Base-by-base conservation (phyloP, 2,329 filamentous ascomycete species). In the Ceratocystis variospora region DNA sequence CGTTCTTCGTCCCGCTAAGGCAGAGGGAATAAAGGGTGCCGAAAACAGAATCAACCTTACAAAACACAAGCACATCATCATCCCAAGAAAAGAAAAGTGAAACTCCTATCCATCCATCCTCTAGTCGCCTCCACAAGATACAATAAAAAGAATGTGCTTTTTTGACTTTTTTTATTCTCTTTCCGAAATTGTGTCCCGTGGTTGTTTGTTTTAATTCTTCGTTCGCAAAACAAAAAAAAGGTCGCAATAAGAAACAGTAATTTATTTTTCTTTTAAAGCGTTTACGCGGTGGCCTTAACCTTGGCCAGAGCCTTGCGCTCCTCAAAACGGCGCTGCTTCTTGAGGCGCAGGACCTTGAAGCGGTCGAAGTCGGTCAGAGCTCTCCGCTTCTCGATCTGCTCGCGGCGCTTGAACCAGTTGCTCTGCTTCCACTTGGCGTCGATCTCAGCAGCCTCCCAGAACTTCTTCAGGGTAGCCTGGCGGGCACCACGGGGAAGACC, bases 311-410 rank as follows among this genome's bases (percentile, higher is more conserved):
- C 87, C 88, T 96, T 97, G 82, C 88, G 88, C 81, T 96, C 88
- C 85, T 96, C 92, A 82, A 95, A 97, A 78, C 92, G 89, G 79
- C 92, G 90, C 88, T 96, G 92, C 87, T 99, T 99, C 88, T 93
- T 95, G 81, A 97, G 84, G 80, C 93, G 88, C 86, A 97, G 84
- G 75, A 97, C 94, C 89, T 99, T 96, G 90, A 97, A 99, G 79
- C 94, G 88, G 84, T 99, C 94, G 78, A 99, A 99, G 85, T 99
- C 94, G 80, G 87, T 95, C 73, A 99, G 84, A 75, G 86, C 85
- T 82, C 88, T 88, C 84, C 94, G 89, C 82, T 90, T 88, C 80
- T 89, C 84, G 74, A 85, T 84, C 81, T 90, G 88, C 73, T 86
- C 86, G 77, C 89, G 86, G 85, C 90, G 92, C 90, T 99, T 94